Evolutionary conservation across 768 basidiomycete genomes (phyloP).

Genomic region (Boletus tomentosulus): DNA sequence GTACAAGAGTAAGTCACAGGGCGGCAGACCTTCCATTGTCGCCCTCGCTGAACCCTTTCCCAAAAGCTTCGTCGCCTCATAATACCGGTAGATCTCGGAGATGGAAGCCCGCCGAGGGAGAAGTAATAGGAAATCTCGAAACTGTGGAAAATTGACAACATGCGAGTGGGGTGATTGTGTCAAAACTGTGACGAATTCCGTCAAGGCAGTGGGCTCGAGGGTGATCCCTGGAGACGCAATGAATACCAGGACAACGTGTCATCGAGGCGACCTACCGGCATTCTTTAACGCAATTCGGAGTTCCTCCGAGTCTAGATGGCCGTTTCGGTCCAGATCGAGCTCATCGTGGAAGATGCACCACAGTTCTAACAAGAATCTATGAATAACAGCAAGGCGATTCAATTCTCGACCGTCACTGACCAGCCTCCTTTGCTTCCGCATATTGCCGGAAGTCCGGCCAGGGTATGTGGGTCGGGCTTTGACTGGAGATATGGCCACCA

Average conservation of each 20-base stretch:
- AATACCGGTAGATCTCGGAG: slow-evolving; percentile 83
- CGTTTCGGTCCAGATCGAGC: slow-evolving; percentile 87
- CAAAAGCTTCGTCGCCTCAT: slow-evolving; percentile 62
- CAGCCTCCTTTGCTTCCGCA: slow-evolving; percentile 76
- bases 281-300: slow-evolving; percentile 58
- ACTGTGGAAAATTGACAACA: slow-evolving; percentile 75
- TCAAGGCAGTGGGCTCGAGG: slow-evolving; percentile 62
- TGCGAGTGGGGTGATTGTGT: slow-evolving; percentile 68
- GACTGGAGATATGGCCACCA: slow-evolving; percentile 40
- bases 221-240: slow-evolving; percentile 54
- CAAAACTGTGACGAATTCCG: slow-evolving; percentile 78
- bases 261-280: slow-evolving; percentile 51
- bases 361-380: slow-evolving; percentile 50
- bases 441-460: slow-evolving; percentile 76
- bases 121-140: slow-evolving; percentile 85
- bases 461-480: slow-evolving; percentile 44
- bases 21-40: slow-evolving; percentile 77
- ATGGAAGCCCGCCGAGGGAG: slow-evolving; percentile 78
- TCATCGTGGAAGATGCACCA: slow-evolving; percentile 92
- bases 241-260: slow-evolving; percentile 18
- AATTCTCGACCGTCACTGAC: slow-evolving; percentile 39
- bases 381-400: slow-evolving; percentile 14
- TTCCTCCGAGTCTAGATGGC: slow-evolving; percentile 66
- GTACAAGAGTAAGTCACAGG: slow-evolving; percentile 13
- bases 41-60: slow-evolving; percentile 69